A percentile compares a stretch with the other conserved stretches of the same genome.
Conservation (phyloP, 1,139 yeast species). For the Yamadazyma siamensis region DNA sequence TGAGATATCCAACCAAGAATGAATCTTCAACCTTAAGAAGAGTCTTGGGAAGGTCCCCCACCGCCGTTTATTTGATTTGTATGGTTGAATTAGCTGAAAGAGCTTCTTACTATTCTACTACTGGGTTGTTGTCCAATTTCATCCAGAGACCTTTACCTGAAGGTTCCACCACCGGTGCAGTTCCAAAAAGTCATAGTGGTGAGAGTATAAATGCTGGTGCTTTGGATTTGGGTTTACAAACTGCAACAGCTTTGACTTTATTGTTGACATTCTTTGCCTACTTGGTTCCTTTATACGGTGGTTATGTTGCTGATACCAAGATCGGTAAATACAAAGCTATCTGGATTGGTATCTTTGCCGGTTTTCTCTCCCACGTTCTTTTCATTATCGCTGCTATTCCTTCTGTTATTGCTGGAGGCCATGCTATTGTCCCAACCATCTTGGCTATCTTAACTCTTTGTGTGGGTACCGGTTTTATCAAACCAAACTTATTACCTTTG, state of each 20-base stretch:
- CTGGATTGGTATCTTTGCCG: conserved; percentile 38
- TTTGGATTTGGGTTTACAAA: conserved; percentile 33
- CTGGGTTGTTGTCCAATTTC: conserved; percentile 40
- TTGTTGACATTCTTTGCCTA: conserved; percentile 41
- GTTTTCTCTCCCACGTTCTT: conserved; percentile 35
- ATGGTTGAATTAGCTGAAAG: conserved; percentile 45
- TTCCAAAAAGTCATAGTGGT: conserved; percentile 24
- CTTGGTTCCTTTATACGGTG: conserved; percentile 42
- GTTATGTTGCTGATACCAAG: conserved; percentile 40
- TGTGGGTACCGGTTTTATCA: conserved; percentile 49
- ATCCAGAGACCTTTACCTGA: conserved; percentile 48
- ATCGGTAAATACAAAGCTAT: conserved; percentile 42
- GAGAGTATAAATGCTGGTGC: conserved; percentile 40
- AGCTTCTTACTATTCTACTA: conserved; percentile 43
- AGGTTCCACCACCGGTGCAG: conserved; percentile 46
- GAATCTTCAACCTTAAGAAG: conserved; percentile 46
- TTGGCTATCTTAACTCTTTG: conserved; percentile 39
- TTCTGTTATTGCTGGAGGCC: conserved; percentile 28
- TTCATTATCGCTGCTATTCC: conserved; percentile 43
- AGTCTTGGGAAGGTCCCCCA: conserved; percentile 27
- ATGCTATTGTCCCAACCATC: conserved; percentile 32
- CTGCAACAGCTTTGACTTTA: conserved; percentile 39
- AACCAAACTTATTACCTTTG: conserved; percentile 51
- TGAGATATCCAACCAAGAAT: conserved; percentile 34
- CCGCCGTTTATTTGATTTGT: conserved; percentile 33